phyloP scores from a whole-genome alignment of 2,329 filamentous ascomycete genomes.

The Ambrosiella xylebori region DNA sequence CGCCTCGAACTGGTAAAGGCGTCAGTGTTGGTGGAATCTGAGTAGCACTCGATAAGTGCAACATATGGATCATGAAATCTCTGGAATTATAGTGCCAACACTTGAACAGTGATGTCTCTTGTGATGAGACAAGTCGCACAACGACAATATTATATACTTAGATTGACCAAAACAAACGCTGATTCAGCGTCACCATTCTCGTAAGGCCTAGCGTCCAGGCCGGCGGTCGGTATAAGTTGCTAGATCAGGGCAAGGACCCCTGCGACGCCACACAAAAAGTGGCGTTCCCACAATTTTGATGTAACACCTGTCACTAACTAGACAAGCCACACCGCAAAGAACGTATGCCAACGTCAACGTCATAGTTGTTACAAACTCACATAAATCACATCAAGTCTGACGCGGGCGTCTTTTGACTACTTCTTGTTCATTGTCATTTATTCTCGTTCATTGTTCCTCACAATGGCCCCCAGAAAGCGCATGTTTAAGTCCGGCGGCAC shows the following conservation, averaged over 20 bases:
- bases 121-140: too few relatives aligned
- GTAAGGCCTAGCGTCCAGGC: neutral
- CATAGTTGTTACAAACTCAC: neutral
- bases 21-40: too few relatives aligned
- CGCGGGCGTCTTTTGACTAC: too few relatives aligned
- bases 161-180: too few relatives aligned
- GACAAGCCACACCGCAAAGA: neutral
- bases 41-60: too few relatives aligned
- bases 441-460: neutral
- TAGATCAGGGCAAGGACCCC: neutral
- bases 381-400: too few relatives aligned
- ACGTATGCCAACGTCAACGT: neutral
- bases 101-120: too few relatives aligned
- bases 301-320: constrained; percentile 9
- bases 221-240: constrained; percentile 1
- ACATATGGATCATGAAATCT: too few relatives aligned
- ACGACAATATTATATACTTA: too few relatives aligned
- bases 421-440: neutral
- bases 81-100: too few relatives aligned
- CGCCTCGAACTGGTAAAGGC: too few relatives aligned
- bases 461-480: constrained; percentile 12
- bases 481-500: constrained; percentile 6
- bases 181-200: too few relatives aligned
- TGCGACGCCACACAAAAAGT: neutral
- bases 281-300: neutral